A percentile compares a stretch with the other conserved stretches of the same genome.
phyloP scores from a whole-genome alignment of 176 grass and related monocot genomes.

The Microstegium vimineum region DNA sequence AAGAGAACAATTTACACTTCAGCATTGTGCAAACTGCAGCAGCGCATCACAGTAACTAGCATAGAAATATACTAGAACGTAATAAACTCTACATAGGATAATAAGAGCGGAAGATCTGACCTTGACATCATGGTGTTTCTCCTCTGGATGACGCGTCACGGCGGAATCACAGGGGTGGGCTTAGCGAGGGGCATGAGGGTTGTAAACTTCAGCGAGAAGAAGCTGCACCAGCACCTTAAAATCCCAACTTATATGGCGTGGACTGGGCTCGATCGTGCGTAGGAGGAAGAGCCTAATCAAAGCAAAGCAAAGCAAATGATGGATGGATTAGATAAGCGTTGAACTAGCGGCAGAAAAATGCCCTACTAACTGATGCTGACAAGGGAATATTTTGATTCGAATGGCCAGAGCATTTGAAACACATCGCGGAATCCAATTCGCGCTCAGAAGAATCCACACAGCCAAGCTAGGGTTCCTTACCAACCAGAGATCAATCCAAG shows the following conservation, averaged over 20 bases:
- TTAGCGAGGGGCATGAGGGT: background rate
- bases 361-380: background rate
- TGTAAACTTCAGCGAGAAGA: background rate
- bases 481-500: background rate
- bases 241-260: background rate
- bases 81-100: background rate
- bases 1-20: conserved; percentile 17
- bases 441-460: background rate
- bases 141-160: background rate
- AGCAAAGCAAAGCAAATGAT: too few relatives aligned
- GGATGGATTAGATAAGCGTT: background rate
- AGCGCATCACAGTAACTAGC: background rate
- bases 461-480: conserved; percentile 23
- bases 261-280: background rate
- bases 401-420: background rate
- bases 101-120: conserved; percentile 10
- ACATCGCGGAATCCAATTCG: background rate
- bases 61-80: background rate
- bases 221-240: background rate
- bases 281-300: background rate
- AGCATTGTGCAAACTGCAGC: conserved; percentile 16
- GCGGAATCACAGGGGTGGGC: background rate
- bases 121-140: conserved; percentile 38
- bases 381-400: background rate
- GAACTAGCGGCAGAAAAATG: background rate